These are phyloP conservation scores for Phytophthora niederhauseri DNA, from an alignment of 352 stramenopile species.

Conservation along the genomic window DNA sequence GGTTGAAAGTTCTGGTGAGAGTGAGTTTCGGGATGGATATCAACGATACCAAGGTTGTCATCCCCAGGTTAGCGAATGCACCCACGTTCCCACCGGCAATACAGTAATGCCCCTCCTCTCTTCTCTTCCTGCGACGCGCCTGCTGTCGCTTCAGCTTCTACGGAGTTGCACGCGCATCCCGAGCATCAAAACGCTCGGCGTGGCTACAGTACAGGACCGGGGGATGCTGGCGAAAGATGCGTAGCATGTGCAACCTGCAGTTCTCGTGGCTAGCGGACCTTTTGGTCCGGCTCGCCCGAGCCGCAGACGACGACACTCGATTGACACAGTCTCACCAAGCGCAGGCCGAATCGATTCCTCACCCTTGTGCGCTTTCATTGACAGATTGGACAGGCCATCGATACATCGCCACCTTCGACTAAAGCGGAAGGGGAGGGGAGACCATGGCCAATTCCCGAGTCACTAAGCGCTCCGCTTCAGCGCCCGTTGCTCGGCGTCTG, in stretches of 20 bases:
- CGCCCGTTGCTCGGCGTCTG: conserved; percentile 13
- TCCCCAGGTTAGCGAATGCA: not conserved
- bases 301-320: conserved; percentile 17
- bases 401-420: conserved; percentile 23
- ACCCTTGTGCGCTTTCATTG: conserved; percentile 29
- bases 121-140: conserved; percentile 32
- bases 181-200: conserved; percentile 1
- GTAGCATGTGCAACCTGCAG: conserved; percentile 33
- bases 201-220: not conserved
- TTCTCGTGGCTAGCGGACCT: conserved; percentile 25
- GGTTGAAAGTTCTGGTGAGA: conserved; percentile 1
- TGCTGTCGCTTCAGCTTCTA: conserved; percentile 40
- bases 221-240: conserved; percentile 35
- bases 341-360: not conserved
- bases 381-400: conserved; percentile 19
- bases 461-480: conserved; percentile 28
- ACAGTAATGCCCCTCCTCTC: conserved; percentile 9
- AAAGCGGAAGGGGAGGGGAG: not conserved
- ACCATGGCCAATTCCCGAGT: conserved; percentile 20
- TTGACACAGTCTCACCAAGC: conserved; percentile 25
- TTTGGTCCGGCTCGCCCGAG: conserved; percentile 21
- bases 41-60: not conserved
- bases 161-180: conserved; percentile 28
- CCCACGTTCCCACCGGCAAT: conserved; percentile 13
- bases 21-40: conserved; percentile 5